These are phyloP conservation scores for Silene uniflora DNA, from an alignment of 148 eudicot species.

Conservation along the genomic window DNA sequence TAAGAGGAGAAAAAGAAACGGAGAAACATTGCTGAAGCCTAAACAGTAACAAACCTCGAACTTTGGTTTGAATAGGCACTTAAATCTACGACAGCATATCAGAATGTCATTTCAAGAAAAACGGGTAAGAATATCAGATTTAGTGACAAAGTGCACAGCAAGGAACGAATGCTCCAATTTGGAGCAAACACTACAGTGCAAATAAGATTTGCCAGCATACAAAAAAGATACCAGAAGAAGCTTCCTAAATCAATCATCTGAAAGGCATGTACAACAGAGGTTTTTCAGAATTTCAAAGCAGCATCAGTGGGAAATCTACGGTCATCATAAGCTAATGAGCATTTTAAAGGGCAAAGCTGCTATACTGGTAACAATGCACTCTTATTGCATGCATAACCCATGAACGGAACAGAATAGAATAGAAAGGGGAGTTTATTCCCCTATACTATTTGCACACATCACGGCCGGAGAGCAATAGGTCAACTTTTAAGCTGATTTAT, in stretches of 20 bases:
- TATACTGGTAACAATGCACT: conserved; percentile 14
- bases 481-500: conserved; percentile 15
- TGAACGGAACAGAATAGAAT: conserved; percentile 13
- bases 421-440: conserved; percentile 11
- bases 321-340: neutral
- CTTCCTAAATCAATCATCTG: conserved; percentile 12
- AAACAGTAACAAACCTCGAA: conserved; percentile 1
- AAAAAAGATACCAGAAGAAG: conserved; percentile 13
- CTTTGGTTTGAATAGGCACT: neutral
- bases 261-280: conserved; percentile 12
- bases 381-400: conserved; percentile 15
- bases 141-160: neutral
- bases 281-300: conserved; percentile 14
- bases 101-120: neutral
- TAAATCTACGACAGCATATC: neutral
- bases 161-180: neutral
- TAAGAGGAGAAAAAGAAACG: neutral
- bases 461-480: neutral
- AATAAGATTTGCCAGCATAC: neutral
- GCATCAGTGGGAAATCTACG: conserved; percentile 1
- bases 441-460: conserved; percentile 9
- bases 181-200: neutral
- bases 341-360: conserved; percentile 6
- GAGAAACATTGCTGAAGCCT: neutral
- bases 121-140: neutral